These are phyloP conservation scores for Colletotrichum siamense DNA, from an alignment of 2,329 filamentous ascomycete genomes.

Conservation along the genomic window DNA sequence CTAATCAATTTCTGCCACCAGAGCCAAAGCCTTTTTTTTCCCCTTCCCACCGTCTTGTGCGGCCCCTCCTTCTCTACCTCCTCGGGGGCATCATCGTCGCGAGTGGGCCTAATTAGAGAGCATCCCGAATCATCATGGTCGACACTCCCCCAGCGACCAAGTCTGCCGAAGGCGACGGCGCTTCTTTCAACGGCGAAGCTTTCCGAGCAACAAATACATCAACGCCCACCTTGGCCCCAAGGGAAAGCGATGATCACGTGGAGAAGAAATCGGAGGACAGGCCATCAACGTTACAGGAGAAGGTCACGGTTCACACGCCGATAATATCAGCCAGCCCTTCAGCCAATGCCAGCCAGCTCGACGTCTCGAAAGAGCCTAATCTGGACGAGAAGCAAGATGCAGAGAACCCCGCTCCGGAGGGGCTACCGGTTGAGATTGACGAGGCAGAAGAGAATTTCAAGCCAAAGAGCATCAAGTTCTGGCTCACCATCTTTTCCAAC, in stretches of 20 bases:
- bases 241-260: conserved; percentile 10
- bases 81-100: background rate
- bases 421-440: background rate
- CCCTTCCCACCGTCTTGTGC: background rate
- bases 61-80: background rate
- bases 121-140: background rate
- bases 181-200: background rate
- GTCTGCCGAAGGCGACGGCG: background rate
- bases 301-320: background rate
- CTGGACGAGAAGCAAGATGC: conserved; percentile 9
- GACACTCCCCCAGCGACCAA: background rate
- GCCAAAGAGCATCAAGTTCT: conserved; percentile 59
- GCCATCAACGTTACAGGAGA: background rate
- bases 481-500: conserved; percentile 59
- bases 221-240: conserved; percentile 9
- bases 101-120: background rate
- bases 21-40: background rate
- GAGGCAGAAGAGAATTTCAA: conserved; percentile 47
- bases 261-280: background rate
- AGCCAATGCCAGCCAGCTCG: background rate
- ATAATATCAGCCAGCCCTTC: conserved; percentile 2
- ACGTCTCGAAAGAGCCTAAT: conserved; percentile 6
- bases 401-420: background rate
- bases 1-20: background rate
- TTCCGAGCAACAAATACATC: conserved; percentile 5